phyloP scores from a whole-genome alignment of 345 rosid species.

The Balakata baccata region DNA sequence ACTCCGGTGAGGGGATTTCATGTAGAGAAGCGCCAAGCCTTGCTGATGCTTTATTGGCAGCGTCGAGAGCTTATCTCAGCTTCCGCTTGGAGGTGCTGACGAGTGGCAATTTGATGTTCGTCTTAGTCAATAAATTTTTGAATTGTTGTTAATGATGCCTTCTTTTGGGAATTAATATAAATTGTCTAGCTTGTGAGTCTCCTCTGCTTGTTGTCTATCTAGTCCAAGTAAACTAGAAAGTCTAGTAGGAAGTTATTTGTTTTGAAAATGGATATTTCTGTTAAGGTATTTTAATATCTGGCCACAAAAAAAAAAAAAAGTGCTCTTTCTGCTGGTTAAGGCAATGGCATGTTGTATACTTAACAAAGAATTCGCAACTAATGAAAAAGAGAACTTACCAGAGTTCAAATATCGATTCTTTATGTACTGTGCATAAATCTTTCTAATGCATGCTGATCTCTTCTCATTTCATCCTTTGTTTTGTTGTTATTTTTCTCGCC shows the following conservation, averaged over 20 bases:
- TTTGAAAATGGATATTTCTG: constrained; percentile 25
- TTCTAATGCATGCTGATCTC: not conserved
- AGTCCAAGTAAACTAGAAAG: constrained; percentile 23
- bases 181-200: constrained; percentile 28
- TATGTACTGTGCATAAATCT: not conserved
- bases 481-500: not conserved
- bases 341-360: constrained; percentile 23
- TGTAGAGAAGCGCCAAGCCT: constrained; percentile 76
- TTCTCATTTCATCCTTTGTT: not conserved
- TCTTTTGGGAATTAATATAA: constrained; percentile 26
- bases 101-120: constrained; percentile 2
- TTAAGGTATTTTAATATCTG: constrained; percentile 22
- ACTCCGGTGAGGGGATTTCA: constrained; percentile 69
- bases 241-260: constrained; percentile 23
- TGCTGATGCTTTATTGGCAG: constrained; percentile 84
- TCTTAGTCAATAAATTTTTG: constrained; percentile 30
- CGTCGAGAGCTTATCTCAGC: constrained; percentile 77
- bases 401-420: not conserved
- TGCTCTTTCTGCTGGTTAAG: not conserved
- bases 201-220: constrained; percentile 33
- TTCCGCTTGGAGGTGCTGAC: constrained; percentile 86
- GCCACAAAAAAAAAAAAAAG: constrained; percentile 6
- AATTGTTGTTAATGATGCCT: constrained; percentile 22
- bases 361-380: constrained; percentile 20
- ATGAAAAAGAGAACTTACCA: constrained; percentile 9